These are phyloP conservation scores for Orobanche coerulescens DNA, from an alignment of 257 asterid species.

Conservation along the genomic window DNA sequence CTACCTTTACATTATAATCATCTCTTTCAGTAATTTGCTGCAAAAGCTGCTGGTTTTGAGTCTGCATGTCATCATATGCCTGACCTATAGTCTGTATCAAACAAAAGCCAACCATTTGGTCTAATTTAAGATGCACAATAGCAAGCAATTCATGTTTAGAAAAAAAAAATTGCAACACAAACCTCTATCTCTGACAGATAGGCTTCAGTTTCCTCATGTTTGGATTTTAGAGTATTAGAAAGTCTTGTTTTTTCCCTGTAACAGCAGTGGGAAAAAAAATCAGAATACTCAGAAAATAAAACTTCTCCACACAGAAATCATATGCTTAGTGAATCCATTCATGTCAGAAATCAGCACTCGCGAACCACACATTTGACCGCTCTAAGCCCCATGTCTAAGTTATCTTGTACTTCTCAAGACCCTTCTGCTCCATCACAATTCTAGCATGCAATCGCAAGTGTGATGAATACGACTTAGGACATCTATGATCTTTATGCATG, in stretches of 20 bases:
- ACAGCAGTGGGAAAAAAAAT: constrained; percentile 20
- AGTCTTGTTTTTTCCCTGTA: constrained; percentile 68
- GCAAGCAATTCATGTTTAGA: neutral
- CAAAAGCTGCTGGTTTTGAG: constrained; percentile 93
- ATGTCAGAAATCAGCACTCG: neutral
- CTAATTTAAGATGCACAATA: constrained; percentile 14
- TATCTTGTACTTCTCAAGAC: neutral
- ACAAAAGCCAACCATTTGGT: constrained; percentile 22
- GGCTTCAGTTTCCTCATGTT: constrained; percentile 91
- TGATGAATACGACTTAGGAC: neutral
- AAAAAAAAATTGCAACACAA: constrained; percentile 2
- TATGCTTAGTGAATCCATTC: constrained; percentile 1
- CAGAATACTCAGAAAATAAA: constrained; percentile 5
- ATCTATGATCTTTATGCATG: neutral
- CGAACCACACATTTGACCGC: neutral
- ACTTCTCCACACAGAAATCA: neutral
- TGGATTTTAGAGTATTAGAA: constrained; percentile 62
- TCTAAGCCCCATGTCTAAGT: neutral
- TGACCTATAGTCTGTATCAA: constrained; percentile 83
- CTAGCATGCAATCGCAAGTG: neutral
- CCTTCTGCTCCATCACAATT: neutral
- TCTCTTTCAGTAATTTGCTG: constrained; percentile 94
- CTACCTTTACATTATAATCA: constrained; percentile 89
- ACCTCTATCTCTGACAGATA: constrained; percentile 97
- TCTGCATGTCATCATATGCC: constrained; percentile 97